phyloP scores from a whole-genome alignment of 179 eudicot species.

The Heliamphora ciliata region DNA sequence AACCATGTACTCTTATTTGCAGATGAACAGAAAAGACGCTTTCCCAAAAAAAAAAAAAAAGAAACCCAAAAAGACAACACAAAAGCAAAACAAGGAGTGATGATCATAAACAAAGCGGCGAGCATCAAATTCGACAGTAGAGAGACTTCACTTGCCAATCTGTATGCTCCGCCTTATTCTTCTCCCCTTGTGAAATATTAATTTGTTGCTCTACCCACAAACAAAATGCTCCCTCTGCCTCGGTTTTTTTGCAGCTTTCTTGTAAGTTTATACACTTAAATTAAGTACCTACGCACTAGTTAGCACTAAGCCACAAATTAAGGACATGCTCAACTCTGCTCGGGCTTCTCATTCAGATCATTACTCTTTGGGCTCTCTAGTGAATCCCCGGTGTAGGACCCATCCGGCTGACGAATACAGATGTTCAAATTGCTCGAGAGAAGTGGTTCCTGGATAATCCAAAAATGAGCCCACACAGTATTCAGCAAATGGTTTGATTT shows the following conservation, averaged over 20 bases:
- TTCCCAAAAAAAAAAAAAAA: neutral
- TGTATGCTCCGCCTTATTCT: slow-evolving; percentile 9
- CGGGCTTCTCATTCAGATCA: slow-evolving; percentile 24
- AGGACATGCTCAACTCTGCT: neutral
- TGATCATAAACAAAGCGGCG: neutral
- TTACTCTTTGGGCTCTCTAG: slow-evolving; percentile 38
- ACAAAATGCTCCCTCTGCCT: slow-evolving; percentile 19
- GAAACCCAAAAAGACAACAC: neutral
- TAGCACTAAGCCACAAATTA: slow-evolving; percentile 16
- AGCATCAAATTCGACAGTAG: neutral
- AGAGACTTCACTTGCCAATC: slow-evolving; percentile 2
- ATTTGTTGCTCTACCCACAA: slow-evolving; percentile 14
- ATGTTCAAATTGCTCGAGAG: slow-evolving; percentile 44
- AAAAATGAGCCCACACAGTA: neutral
- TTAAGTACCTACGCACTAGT: slow-evolving; percentile 9
- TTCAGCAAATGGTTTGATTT: slow-evolving; percentile 9
- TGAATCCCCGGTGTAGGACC: slow-evolving; percentile 44
- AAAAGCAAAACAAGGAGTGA: neutral
- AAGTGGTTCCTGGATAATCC: slow-evolving; percentile 33
- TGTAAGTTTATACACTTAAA: neutral
- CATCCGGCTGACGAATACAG: slow-evolving; percentile 51
- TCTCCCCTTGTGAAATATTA: neutral
- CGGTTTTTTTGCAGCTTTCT: slow-evolving; percentile 1
- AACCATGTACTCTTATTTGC: slow-evolving; percentile 15
- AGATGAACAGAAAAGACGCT: slow-evolving; percentile 1